Conservation (phyloP, 1,284 basidiomycete species). For the Sanghuangporus sanghuang region DNA sequence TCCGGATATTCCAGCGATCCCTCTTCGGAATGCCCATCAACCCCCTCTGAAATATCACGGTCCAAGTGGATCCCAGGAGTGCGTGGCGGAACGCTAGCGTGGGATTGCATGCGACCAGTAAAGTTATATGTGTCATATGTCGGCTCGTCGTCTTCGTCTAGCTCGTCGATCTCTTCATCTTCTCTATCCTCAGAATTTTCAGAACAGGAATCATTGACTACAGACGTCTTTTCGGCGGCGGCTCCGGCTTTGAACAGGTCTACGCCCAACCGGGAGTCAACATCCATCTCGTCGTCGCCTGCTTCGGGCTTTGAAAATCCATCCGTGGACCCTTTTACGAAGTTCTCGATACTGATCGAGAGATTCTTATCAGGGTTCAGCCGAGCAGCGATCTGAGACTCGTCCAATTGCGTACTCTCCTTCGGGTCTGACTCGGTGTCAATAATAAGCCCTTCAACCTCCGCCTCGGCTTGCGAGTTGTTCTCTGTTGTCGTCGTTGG, state of each 20-base stretch:
- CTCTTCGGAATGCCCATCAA: background rate
- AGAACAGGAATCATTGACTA: background rate
- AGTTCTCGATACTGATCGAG: background rate
- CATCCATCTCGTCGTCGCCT: background rate
- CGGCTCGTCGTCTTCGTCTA: conserved; percentile 6
- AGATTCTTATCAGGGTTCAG: background rate
- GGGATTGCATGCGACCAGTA: too few relatives aligned
- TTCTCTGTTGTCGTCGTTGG: background rate
- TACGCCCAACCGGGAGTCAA: background rate
- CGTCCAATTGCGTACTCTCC: background rate
- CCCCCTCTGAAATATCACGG: background rate
- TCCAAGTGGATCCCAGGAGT: background rate
- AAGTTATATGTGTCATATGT: too few relatives aligned
- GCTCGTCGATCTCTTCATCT: background rate
- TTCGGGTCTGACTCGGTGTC: background rate
- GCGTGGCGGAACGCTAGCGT: too few relatives aligned
- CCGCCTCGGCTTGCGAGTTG: background rate
- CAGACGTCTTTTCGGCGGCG: background rate
- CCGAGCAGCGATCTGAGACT: background rate
- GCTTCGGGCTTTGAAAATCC: background rate
- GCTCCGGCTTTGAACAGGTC: conserved; percentile 4
- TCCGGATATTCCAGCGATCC: background rate
- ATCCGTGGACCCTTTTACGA: background rate
- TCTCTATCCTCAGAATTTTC: conserved; percentile 5
- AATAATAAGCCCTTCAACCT: background rate